phyloP scores from a whole-genome alignment of 163 green algal genomes.

The Prototheca wickerhamii region DNA sequence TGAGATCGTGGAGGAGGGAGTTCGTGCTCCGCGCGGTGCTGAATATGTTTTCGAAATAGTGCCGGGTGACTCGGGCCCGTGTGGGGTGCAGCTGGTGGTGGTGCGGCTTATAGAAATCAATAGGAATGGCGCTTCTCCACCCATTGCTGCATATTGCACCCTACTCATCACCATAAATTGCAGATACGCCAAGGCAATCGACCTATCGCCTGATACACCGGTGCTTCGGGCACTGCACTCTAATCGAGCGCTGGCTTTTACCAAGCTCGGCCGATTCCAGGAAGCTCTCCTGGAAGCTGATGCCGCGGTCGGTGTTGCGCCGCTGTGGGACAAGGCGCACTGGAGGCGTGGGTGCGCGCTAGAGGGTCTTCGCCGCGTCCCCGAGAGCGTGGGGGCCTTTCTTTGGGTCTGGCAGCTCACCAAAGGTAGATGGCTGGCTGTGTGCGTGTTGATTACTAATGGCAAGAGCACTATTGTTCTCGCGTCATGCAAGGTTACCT shows the following conservation, averaged over 20 bases:
- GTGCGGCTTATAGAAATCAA: too few species aligned
- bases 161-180: background rate
- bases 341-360: slow-evolving; percentile 33
- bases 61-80: too few species aligned
- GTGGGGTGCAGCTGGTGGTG: too few species aligned
- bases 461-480: background rate
- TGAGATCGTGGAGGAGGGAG: too few species aligned
- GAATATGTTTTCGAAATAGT: too few species aligned
- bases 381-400: slow-evolving; percentile 31
- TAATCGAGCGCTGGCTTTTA: slow-evolving; percentile 34
- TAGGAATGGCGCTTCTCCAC: too few species aligned
- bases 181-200: slow-evolving; percentile 35
- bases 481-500: background rate
- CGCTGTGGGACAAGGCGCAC: slow-evolving; percentile 36
- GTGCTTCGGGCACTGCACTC: slow-evolving; percentile 16
- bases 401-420: slow-evolving; percentile 18
- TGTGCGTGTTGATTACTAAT: background rate
- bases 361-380: slow-evolving; percentile 17
- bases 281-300: slow-evolving; percentile 36
- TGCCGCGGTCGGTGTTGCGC: slow-evolving; percentile 4
- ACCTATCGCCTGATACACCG: background rate
- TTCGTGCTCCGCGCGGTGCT: too few species aligned
- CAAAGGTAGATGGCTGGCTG: slow-evolving; percentile 5
- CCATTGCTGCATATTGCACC: background rate
- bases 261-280: slow-evolving; percentile 14